phyloP scores from a whole-genome alignment of 495 filamentous ascomycete species.

The Aspergillus hancockii region DNA sequence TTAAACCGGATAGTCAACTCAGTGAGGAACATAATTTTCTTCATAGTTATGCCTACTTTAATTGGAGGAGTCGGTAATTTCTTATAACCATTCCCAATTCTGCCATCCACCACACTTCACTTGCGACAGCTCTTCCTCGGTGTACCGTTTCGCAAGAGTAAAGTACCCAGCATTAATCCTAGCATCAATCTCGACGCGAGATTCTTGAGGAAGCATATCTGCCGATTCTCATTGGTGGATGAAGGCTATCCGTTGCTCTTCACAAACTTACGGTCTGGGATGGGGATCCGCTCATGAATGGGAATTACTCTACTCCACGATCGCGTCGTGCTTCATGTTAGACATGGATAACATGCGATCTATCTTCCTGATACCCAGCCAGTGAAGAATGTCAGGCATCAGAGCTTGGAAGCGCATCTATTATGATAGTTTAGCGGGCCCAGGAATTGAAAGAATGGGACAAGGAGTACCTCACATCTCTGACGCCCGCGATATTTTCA shows the following conservation, averaged over 20 bases:
- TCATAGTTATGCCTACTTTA: too few relatives aligned
- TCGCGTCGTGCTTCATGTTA: conserved; percentile 99
- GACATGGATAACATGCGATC: conserved; percentile 99
- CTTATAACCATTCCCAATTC: too few relatives aligned
- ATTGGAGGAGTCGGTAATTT: too few relatives aligned
- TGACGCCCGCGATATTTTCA: conserved; percentile 95
- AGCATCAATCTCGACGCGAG: too few relatives aligned
- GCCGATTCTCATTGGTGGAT: too few relatives aligned
- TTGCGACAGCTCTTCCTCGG: conserved; percentile 77
- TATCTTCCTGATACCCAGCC: conserved; percentile 98
- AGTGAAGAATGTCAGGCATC: conserved; percentile 98
- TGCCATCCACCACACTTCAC: conserved; percentile 94
- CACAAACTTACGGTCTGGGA: conserved; percentile 92
- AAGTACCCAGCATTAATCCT: conserved; percentile 94
- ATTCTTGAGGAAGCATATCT: too few relatives aligned
- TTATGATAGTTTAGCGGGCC: background rate
- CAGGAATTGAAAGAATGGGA: background rate
- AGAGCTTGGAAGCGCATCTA: conserved; percentile 96
- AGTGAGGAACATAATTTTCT: too few relatives aligned
- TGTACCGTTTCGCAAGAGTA: conserved; percentile 87
- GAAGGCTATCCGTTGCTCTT: too few relatives aligned
- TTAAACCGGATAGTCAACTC: too few relatives aligned
- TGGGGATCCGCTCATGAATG: conserved; percentile 88
- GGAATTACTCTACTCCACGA: conserved; percentile 94
- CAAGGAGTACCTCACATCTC: conserved; percentile 44